These are phyloP conservation scores for Theileria orientalis DNA, from an alignment of 169 alveolate species.

Conservation along the genomic window DNA sequence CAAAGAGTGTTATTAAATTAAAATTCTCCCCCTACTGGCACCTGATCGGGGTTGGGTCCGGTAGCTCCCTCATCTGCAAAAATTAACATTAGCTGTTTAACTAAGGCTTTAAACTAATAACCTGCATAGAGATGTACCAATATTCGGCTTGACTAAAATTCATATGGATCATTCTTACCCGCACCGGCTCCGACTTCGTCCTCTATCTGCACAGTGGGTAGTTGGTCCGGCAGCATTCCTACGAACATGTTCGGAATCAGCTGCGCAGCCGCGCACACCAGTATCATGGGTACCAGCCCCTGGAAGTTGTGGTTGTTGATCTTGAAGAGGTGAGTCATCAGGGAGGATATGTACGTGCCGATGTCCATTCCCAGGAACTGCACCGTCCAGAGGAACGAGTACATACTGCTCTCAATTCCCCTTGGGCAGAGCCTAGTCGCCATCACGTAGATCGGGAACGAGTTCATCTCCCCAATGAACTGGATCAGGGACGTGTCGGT, in stretches of 20 bases:
- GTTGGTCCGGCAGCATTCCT: conserved; percentile 60
- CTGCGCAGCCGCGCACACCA: conserved; percentile 71
- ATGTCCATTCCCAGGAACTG: conserved; percentile 78
- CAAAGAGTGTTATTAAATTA: background rate
- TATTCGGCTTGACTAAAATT: background rate
- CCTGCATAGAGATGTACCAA: background rate
- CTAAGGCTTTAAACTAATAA: background rate
- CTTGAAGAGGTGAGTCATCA: conserved; percentile 72
- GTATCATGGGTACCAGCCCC: conserved; percentile 60
- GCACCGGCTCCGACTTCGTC: conserved; percentile 8
- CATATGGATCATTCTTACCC: background rate
- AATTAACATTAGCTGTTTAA: background rate
- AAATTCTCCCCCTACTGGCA: background rate
- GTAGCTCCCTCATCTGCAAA: background rate
- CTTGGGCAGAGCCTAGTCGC: conserved; percentile 85
- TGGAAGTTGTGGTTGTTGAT: conserved; percentile 72
- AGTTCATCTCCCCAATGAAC: conserved; percentile 79
- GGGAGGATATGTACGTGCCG: conserved; percentile 78
- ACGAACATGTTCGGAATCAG: conserved; percentile 66
- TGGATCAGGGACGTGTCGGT: conserved; percentile 81
- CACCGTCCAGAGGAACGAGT: conserved; percentile 81
- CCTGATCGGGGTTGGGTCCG: background rate
- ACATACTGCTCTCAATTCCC: conserved; percentile 84
- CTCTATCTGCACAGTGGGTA: conserved; percentile 37
- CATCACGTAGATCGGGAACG: conserved; percentile 82